These are phyloP conservation scores for Trypanosoma cruzi DNA, from an alignment of 208 protist species.

Conservation along the genomic window DNA sequence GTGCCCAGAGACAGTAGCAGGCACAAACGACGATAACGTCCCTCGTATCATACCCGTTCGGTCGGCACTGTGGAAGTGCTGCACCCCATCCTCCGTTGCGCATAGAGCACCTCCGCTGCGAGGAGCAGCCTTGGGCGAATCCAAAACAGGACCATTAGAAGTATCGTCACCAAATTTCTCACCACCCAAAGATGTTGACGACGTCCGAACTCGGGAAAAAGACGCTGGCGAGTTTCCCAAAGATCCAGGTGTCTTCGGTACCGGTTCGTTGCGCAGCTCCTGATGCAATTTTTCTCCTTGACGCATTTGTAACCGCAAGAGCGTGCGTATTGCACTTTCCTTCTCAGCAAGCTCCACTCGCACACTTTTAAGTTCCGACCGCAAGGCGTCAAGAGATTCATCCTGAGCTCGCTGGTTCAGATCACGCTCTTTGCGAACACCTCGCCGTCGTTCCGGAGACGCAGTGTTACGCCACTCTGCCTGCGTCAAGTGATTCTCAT, in stretches of 20 bases:
- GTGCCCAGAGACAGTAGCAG: not conserved
- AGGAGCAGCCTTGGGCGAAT: not conserved
- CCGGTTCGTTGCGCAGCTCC: not conserved
- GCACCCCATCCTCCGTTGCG: not conserved
- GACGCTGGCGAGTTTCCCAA: not conserved
- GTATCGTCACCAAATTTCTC: not conserved
- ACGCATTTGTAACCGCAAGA: constrained; percentile 23
- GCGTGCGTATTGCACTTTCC: constrained; percentile 49
- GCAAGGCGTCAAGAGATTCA: constrained; percentile 29
- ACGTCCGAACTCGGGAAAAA: not conserved
- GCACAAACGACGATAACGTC: not conserved
- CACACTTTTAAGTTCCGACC: constrained; percentile 27
- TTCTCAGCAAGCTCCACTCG: constrained; percentile 39
- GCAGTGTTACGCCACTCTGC: constrained; percentile 8
- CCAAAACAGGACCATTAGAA: not conserved
- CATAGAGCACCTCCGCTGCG: not conserved
- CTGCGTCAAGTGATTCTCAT: not conserved
- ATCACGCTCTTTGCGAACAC: constrained; percentile 18
- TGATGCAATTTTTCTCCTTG: not conserved
- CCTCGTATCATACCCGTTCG: not conserved
- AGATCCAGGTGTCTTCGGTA: not conserved
- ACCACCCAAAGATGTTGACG: not conserved
- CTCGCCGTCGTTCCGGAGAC: constrained; percentile 21
- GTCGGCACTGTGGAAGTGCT: not conserved
- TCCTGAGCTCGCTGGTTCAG: constrained; percentile 33